Conservation (phyloP, 306 rosid genomes). For the Castanea sativa region DNA sequence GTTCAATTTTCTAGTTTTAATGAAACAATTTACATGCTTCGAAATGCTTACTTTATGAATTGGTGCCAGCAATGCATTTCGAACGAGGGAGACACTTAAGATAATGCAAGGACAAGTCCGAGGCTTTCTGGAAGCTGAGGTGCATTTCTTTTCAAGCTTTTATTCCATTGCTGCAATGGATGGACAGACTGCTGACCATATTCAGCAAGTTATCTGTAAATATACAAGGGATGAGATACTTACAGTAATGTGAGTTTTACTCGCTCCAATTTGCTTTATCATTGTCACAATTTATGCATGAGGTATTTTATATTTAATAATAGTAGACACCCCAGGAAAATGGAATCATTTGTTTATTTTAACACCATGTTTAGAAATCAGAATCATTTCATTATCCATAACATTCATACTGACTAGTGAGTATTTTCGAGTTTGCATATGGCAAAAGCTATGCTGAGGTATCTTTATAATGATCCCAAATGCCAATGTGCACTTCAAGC, state of each 20-base stretch:
- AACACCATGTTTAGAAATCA: background rate
- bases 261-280: background rate
- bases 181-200: conserved; percentile 99
- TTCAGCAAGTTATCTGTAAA: conserved; percentile 68
- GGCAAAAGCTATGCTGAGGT: background rate
- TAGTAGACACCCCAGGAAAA: background rate
- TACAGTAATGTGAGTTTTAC: conserved; percentile 75
- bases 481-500: background rate
- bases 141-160: conserved; percentile 85
- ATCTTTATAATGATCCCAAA: background rate
- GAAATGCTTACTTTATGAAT: conserved; percentile 20
- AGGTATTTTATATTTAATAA: background rate
- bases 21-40: too few species aligned
- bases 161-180: conserved; percentile 98
- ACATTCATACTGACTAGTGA: background rate
- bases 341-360: background rate
- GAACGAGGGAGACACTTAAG: conserved; percentile 81
- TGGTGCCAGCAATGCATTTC: conserved; percentile 68
- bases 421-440: background rate
- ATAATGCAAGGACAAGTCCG: conserved; percentile 82
- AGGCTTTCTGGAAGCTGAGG: conserved; percentile 71
- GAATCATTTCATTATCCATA: background rate
- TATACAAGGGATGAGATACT: conserved; percentile 74
- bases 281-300: background rate
- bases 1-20: conserved; percentile 2